Evolutionary conservation across 1,284 basidiomycete species (phyloP), one percentile per base, ranked within the genome.

Genomic region (Dichomitus squalens): DNA sequence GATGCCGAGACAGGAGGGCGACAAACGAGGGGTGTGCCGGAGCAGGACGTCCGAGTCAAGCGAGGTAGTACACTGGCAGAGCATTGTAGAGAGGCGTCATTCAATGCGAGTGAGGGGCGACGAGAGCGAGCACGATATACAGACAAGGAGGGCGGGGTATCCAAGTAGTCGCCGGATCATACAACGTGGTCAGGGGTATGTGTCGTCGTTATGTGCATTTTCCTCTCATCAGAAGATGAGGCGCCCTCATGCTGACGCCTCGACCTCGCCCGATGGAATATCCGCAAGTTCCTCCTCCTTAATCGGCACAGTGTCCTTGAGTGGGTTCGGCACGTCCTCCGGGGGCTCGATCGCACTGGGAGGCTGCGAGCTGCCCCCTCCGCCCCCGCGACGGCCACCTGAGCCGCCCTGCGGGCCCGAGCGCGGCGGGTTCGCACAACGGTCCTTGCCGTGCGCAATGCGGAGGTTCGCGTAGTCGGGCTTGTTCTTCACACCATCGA

Each of bases 381-480:
- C 70, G 47, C 79, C 78, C 33, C 75, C 76, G 46, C 78, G 76
- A 48, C 78, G 70, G 48, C 70, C 70, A 12, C 72, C 67, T 1
- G 77, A 76, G 4, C 79, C 85, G 52, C 88, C 88, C 69, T 90
- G 88, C 16, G 88, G 87, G 29, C 89, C 90, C 14, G 88, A 87
- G 41, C 90, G 82, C n/a, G 91, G 90, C 34, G 90, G 88, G 73
- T 93, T 93, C 33, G 93, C 95, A 73, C 95, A 97, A 35, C 95
- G 85, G 72, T 97, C 95, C 74, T 97, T 97, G 62, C 95, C 95
- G 74, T 95, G 93, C 4, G 93, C 88, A 60, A 96, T 90, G 35
- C 92, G 88, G 59, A 95, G 75, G 72, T 86, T 87, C 25, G 84
- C 80, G 70, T 95, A 95, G 71, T 93, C 92, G 5, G 89, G 82